These are phyloP conservation scores for Exophiala alcalophila DNA, from an alignment of 2,329 filamentous ascomycete species.

Conservation along the genomic window DNA sequence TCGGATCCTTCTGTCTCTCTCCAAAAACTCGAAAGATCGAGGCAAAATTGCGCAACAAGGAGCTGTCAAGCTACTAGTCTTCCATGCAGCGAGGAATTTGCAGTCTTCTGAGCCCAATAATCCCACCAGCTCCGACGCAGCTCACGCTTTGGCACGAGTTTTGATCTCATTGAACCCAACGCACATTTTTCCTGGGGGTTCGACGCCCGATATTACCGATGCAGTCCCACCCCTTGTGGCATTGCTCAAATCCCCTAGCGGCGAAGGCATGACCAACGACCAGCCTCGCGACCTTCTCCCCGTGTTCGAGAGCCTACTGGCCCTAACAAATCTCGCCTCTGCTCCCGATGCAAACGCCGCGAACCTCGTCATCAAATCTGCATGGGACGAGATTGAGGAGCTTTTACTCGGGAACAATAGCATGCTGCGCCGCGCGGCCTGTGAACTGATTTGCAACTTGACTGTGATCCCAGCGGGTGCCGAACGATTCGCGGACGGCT, in stretches of 20 bases:
- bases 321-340: conserved; percentile 89
- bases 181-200: conserved; percentile 78
- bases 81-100: conserved; percentile 51
- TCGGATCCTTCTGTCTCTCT: conserved; percentile 73
- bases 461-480: conserved; percentile 46
- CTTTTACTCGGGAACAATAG: conserved; percentile 73
- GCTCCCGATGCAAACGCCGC: conserved; percentile 48
- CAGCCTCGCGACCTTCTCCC: conserved; percentile 75
- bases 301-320: conserved; percentile 84
- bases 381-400: conserved; percentile 78
- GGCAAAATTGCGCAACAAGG: conserved; percentile 87
- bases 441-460: conserved; percentile 89
- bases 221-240: conserved; percentile 79
- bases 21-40: conserved; percentile 69
- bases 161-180: conserved; percentile 81
- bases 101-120: conserved; percentile 23
- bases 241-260: conserved; percentile 58
- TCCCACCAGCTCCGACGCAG: conserved; percentile 54
- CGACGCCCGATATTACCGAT: conserved; percentile 66
- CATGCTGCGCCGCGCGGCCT: conserved; percentile 75
- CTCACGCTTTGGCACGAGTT: conserved; percentile 78
- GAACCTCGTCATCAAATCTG: conserved; percentile 69
- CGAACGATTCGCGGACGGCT: conserved; percentile 51
- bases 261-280: conserved; percentile 34
- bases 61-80: conserved; percentile 79